phyloP scores from a whole-genome alignment of 306 rosid genomes.

The Boehmeria nivea region DNA sequence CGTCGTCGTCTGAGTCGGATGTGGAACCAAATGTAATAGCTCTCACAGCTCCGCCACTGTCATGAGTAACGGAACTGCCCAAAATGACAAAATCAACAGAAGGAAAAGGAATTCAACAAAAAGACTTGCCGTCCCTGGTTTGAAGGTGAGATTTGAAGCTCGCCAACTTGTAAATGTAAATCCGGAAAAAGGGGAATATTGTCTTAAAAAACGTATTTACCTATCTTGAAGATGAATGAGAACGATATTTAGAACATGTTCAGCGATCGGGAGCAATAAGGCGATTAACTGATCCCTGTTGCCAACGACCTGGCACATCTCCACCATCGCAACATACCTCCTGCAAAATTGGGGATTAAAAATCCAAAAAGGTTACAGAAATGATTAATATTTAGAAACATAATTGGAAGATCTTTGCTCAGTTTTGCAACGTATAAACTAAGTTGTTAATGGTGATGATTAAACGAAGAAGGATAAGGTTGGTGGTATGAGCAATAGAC shows the following conservation, averaged over 20 bases:
- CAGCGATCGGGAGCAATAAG: slow-evolving; percentile 67
- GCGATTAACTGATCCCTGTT: slow-evolving; percentile 59
- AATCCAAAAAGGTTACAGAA: background rate
- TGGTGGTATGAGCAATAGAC: background rate
- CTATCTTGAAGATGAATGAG: slow-evolving; percentile 82
- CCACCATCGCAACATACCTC: slow-evolving; percentile 88
- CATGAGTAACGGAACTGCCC: slow-evolving; percentile 45
- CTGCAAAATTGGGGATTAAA: slow-evolving; percentile 33
- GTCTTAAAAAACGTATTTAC: slow-evolving; percentile 32
- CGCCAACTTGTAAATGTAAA: too few species aligned
- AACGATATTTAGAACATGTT: slow-evolving; percentile 66
- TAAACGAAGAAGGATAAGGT: background rate
- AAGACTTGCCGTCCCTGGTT: background rate
- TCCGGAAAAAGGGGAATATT: too few species aligned
- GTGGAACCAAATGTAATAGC: slow-evolving; percentile 46
- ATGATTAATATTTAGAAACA: too few species aligned
- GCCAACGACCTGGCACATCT: slow-evolving; percentile 87
- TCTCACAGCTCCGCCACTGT: slow-evolving; percentile 30
- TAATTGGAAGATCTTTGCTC: too few species aligned
- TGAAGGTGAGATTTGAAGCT: background rate
- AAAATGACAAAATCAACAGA: slow-evolving; percentile 22
- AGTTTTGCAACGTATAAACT: too few species aligned
- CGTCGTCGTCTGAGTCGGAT: slow-evolving; percentile 45
- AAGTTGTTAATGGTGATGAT: too few species aligned
- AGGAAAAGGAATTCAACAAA: background rate